Conservation (phyloP, 129 eudicot species). For the Oenanthe sinensis region DNA sequence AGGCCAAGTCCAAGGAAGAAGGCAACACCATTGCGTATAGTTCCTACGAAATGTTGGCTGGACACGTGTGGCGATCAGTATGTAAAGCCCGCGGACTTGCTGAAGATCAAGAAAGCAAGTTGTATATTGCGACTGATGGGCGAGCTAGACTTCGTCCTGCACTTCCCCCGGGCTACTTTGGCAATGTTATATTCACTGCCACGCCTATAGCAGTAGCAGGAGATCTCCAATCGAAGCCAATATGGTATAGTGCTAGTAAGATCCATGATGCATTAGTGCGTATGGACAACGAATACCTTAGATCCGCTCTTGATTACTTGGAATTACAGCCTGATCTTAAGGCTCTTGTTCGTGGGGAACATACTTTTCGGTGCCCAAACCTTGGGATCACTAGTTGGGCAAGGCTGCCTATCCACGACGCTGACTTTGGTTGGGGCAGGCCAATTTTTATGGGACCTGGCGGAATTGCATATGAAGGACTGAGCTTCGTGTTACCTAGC, state of each 20-base stretch:
- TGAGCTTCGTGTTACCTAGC: slow-evolving; percentile 67
- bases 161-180: slow-evolving; percentile 76
- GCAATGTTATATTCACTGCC: slow-evolving; percentile 83
- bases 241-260: slow-evolving; percentile 63
- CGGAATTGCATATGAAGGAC: slow-evolving; percentile 59
- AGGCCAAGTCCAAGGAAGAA: slow-evolving; percentile 64
- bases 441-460: slow-evolving; percentile 57
- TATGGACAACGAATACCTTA: slow-evolving; percentile 66
- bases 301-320: slow-evolving; percentile 76
- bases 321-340: slow-evolving; percentile 61
- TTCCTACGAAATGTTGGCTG: slow-evolving; percentile 82
- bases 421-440: slow-evolving; percentile 74
- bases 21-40: slow-evolving; percentile 55
- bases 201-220: slow-evolving; percentile 68
- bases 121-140: slow-evolving; percentile 85
- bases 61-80: slow-evolving; percentile 76
- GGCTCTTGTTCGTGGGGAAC: slow-evolving; percentile 66
- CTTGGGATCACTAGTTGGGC: slow-evolving; percentile 71
- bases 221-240: slow-evolving; percentile 57
- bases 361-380: slow-evolving; percentile 61
- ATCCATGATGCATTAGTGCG: slow-evolving; percentile 60
- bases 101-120: slow-evolving; percentile 62
- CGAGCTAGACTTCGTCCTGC: slow-evolving; percentile 62
- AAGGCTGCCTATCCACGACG: slow-evolving; percentile 72
- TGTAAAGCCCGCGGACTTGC: slow-evolving; percentile 76